Percentiles rank a stretch among this genome's conserved stretches.
phyloP scores from a whole-genome alignment of 495 filamentous ascomycete genomes.

The Bryoglossum gracile region DNA sequence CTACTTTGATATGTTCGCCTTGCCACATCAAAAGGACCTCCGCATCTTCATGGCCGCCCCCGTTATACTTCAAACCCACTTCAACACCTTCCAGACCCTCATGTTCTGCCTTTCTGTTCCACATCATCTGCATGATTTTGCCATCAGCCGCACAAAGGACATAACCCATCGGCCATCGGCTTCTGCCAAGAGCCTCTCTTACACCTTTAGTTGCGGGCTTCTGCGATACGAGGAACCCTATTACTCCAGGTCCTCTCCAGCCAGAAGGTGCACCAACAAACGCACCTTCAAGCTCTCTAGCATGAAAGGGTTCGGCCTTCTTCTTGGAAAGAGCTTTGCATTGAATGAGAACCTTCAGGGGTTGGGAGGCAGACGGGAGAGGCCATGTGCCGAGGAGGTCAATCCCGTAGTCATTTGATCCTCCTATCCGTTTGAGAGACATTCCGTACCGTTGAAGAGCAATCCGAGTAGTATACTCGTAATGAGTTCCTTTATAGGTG shows the following conservation, averaged over 20 bases:
- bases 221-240: constrained; percentile 55
- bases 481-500: constrained; percentile 57
- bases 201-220: constrained; percentile 45
- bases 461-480: constrained; percentile 64
- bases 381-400: constrained; percentile 81
- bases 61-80: constrained; percentile 47
- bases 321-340: constrained; percentile 62
- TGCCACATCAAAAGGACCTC: constrained; percentile 50
- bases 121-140: constrained; percentile 54
- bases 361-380: constrained; percentile 41
- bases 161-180: constrained; percentile 57
- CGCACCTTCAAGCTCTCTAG: constrained; percentile 83
- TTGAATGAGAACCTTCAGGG: constrained; percentile 64
- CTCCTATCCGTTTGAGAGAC: constrained; percentile 63
- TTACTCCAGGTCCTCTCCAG: constrained; percentile 51
- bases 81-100: constrained; percentile 58
- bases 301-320: constrained; percentile 52
- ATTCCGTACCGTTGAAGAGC: constrained; percentile 58
- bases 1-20: constrained; percentile 35
- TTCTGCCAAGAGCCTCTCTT: constrained; percentile 58
- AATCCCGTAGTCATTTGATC: constrained; percentile 68
- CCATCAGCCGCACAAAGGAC: constrained; percentile 44
- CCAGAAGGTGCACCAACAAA: constrained; percentile 61
- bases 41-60: constrained; percentile 18
- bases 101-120: constrained; percentile 57